Conservation (phyloP, 352 stramenopile species). For the Pythium apleroticum region DNA sequence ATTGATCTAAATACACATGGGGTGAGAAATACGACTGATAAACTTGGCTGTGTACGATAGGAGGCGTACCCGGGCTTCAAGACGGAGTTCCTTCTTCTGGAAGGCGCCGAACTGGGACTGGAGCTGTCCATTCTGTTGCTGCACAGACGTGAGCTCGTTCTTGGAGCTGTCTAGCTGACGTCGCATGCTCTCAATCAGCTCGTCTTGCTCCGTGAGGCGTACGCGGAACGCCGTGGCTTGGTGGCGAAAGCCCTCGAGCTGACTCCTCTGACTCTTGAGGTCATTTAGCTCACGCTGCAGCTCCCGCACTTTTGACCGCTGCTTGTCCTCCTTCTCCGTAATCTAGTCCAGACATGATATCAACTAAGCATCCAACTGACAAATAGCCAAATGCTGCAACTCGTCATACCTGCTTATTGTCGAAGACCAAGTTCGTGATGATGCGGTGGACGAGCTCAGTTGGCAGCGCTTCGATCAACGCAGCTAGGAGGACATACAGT, state of each 20-base stretch:
- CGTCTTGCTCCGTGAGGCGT: constrained; percentile 37
- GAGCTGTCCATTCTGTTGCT: constrained; percentile 42
- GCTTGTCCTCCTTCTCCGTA: constrained; percentile 38
- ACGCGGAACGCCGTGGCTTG: constrained; percentile 31
- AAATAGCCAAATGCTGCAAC: too few relatives aligned
- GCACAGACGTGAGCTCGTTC: constrained; percentile 25
- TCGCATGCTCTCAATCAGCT: constrained; percentile 27
- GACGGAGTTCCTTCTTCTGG: constrained; percentile 42
- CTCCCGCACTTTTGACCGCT: constrained; percentile 29
- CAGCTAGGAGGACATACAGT: constrained; percentile 30
- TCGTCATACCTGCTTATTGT: constrained; percentile 39
- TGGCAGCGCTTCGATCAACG: constrained; percentile 64
- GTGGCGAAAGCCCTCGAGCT: constrained; percentile 40
- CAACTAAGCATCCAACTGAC: neutral
- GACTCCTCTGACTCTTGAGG: constrained; percentile 25
- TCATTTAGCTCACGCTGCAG: constrained; percentile 28
- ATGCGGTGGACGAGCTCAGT: constrained; percentile 65
- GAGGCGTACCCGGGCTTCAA: constrained; percentile 52
- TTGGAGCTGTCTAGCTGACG: constrained; percentile 36
- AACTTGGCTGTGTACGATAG: neutral
- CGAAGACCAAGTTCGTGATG: constrained; percentile 57
- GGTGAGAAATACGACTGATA: neutral
- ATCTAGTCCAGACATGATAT: constrained; percentile 26
- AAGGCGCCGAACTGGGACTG: constrained; percentile 23
- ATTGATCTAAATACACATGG: constrained; percentile 45